A percentile compares a stretch with the other conserved stretches of the same genome.
Evolutionary conservation across 2,329 filamentous ascomycete species (phyloP).

Genomic region (Pseudogymnoascus sp.): DNA sequence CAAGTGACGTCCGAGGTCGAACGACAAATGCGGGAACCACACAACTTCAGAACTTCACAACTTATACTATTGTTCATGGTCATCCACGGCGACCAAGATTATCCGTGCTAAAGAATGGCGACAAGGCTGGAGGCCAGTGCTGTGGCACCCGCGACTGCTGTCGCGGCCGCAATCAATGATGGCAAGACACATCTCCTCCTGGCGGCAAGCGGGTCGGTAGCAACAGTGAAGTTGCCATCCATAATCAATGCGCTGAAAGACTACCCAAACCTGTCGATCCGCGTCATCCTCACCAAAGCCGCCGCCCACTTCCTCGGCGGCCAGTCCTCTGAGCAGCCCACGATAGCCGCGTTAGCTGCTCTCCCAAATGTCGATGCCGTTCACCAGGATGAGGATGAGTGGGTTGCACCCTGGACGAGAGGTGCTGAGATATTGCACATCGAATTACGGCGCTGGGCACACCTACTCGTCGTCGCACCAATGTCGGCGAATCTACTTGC

Average conservation of each 20-base stretch:
- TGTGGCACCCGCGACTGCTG: background rate
- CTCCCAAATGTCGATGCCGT: constrained; percentile 70
- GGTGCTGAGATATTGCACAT: constrained; percentile 83
- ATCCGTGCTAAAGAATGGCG: background rate
- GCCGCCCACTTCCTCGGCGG: constrained; percentile 68
- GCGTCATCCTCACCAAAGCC: constrained; percentile 70
- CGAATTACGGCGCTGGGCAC: constrained; percentile 73
- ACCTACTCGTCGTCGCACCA: constrained; percentile 72
- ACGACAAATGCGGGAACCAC: background rate
- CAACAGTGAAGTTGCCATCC: constrained; percentile 72
- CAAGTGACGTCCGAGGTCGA: background rate
- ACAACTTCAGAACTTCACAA: background rate
- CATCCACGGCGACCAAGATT: background rate
- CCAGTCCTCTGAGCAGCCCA: constrained; percentile 70
- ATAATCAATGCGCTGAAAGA: constrained; percentile 50
- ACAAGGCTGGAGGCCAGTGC: background rate
- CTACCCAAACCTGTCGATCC: constrained; percentile 58
- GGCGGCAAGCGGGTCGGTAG: constrained; percentile 66
- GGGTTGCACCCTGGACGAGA: constrained; percentile 67
- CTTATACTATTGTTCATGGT: background rate
- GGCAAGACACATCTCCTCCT: constrained; percentile 54
- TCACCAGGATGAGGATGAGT: constrained; percentile 80
- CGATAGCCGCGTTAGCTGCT: constrained; percentile 46
- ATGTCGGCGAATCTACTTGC: constrained; percentile 79
- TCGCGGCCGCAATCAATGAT: constrained; percentile 29